Base-by-base conservation (phyloP, 2,329 filamentous ascomycete genomes). In the Stemphylium lycopersici region DNA sequence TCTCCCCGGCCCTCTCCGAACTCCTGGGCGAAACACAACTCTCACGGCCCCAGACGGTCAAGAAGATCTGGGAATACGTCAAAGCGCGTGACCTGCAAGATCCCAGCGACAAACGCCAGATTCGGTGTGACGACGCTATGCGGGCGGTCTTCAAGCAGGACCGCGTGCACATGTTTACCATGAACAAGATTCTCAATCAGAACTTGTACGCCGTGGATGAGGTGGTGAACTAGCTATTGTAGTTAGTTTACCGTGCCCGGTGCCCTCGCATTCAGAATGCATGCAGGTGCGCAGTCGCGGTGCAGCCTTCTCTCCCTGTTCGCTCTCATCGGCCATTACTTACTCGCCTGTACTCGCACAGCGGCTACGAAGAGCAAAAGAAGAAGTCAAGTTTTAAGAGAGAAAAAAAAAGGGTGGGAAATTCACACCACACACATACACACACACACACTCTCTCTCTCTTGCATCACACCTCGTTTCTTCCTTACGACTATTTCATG, bases 81-180 rank as follows among this genome's bases (percentile, higher is more conserved):
- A 96, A 96, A 69, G 86, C 82, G 55, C 87, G 93, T 63, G 84
- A 92, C 36, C 86, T 99, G 5, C 95, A 99, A 76, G 93, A 98
- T 65, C 93, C 93, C 0, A 86, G 76, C 61, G 93, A 99, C 79
- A 93, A 93, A 75, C 90, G 95, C 18, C 91, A 96, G 65, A 99
- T 99, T 60, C 81, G 86, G 24, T 99, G 95, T 78, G 95, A 99
- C 76, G 91, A 96, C 20, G 87, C 86, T 65, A 89, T 99, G 89
- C 87, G 90, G 56, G 89, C 90, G 6, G 90, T 99, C 6, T 99
- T 99, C 80, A 96, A 96, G 76, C 85, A 90, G 69, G 86, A 92
- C 68, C 90, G 85, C 69, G 90, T 99, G 44, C 91, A 98, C 77
- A 99, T 99, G 95, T 99, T 99, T 77, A 93, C 91, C 65, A 98